These are phyloP conservation scores for Vigna radiata DNA, from an alignment of 306 rosid species.

Conservation along the genomic window DNA sequence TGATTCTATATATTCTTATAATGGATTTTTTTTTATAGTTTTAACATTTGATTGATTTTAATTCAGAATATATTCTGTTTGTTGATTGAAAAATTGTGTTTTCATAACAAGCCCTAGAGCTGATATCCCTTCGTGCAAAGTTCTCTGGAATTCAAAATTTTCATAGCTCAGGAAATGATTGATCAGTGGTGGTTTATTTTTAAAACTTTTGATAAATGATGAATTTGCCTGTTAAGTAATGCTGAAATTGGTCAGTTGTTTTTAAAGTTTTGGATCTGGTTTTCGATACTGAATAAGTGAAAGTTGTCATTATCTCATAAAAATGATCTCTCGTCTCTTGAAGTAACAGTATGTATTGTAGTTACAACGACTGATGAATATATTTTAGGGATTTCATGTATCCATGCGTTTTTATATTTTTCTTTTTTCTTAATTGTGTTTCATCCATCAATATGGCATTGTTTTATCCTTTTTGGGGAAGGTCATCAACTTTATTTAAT, in stretches of 20 bases:
- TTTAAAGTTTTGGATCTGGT: not conserved
- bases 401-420: not conserved
- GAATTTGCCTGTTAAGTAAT: slow-evolving; percentile 17
- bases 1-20: too few species aligned
- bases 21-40: too few species aligned
- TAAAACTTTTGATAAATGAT: slow-evolving; percentile 7
- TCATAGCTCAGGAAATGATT: slow-evolving; percentile 17
- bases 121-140: not conserved
- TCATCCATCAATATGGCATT: slow-evolving; percentile 28
- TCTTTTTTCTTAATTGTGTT: slow-evolving; percentile 24
- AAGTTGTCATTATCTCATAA: slow-evolving; percentile 18
- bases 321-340: not conserved
- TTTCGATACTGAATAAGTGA: slow-evolving; percentile 6
- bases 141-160: not conserved
- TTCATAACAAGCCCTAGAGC: slow-evolving; percentile 10
- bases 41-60: too few species aligned
- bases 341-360: not conserved
- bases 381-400: not conserved
- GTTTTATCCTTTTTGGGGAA: slow-evolving; percentile 21
- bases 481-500: not conserved
- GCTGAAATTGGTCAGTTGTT: slow-evolving; percentile 23
- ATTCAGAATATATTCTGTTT: too few species aligned
- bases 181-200: not conserved
- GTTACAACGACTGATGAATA: not conserved
- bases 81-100: slow-evolving; percentile 27